Base-by-base conservation (phyloP, 805 yeast species). In the Metschnikowia chrysomelidarum region DNA sequence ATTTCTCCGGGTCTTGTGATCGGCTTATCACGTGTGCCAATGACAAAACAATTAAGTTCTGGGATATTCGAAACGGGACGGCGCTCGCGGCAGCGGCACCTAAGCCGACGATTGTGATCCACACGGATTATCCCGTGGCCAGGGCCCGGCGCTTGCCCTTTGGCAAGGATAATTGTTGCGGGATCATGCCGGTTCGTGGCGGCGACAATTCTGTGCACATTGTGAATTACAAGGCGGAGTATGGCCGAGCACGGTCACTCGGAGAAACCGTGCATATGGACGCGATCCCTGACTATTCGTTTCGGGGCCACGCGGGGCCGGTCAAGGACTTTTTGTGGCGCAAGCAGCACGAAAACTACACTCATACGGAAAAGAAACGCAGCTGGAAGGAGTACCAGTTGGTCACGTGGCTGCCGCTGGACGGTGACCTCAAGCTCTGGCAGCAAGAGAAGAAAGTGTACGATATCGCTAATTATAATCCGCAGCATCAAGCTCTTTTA, bases 251-350 rank as follows among this genome's bases (percentile, higher is more conserved):
- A 1, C 34, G 46, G 23, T 37, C 38, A 5, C 43, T 57, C 1
- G 52, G 56, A 5, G 40, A 49, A 16, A 60, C 66, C 3, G 67
- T 55, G 27, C 32, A 30, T 3, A 38, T 61, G 14, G 40, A 36
- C 12, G 43, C 48, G 6, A 24, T 21, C 8, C 38, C 49, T 3
- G 56, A 51, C 11, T 72, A 78, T 45, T 67, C 72, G 1, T 87
- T 87, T 58, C 73, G 75, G 45, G 96, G 96, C 0, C 98, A 93
- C 53, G 69, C 76, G 1, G 95, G 83, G 31, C 83, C 93, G 1
- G 82, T 93, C 12, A 82, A 80, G 24, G 98, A 93, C 53, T 88
- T 91, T 52, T 64, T 88, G 1, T 91, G 96, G 96, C 69, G 98
- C 45, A 65, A 77, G 6, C 54, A 59, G 32, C 69, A 64, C 31